These are phyloP conservation scores for Xylaria sp. DNA, from an alignment of 2,329 filamentous ascomycete genomes.

Conservation along the genomic window DNA sequence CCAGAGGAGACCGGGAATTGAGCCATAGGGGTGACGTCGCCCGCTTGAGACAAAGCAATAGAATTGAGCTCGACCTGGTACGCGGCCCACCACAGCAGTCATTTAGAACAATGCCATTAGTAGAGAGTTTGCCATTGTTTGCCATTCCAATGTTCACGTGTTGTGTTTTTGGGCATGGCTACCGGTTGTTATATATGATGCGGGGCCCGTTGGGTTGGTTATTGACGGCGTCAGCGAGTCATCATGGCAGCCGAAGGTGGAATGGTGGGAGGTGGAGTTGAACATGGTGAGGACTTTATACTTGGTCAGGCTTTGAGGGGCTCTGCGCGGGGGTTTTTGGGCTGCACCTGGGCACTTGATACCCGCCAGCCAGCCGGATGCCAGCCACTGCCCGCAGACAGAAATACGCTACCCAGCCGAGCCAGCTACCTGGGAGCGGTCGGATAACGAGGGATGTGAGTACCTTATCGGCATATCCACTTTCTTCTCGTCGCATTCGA, in stretches of 20 bases:
- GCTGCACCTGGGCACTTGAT: not conserved
- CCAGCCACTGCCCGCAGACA: conserved; percentile 8
- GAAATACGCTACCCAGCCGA: too few species aligned
- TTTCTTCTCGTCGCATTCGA: conserved; percentile 7
- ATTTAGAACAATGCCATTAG: not conserved
- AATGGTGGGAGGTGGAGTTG: not conserved
- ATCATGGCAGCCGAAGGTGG: conserved; percentile 16
- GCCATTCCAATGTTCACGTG: conserved; percentile 13
- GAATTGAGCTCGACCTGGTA: not conserved
- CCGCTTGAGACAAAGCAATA: conserved; percentile 8
- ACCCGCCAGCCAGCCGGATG: conserved; percentile 25
- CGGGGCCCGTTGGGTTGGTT: conserved; percentile 13
- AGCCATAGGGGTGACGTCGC: conserved; percentile 23
- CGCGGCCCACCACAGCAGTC: conserved; percentile 6
- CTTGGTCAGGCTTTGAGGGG: not conserved
- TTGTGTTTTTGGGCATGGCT: conserved; percentile 19
- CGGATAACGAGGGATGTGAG: not conserved
- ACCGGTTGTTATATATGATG: not conserved
- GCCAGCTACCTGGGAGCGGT: not conserved
- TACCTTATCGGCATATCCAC: conserved; percentile 19
- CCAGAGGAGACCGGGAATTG: conserved; percentile 9
- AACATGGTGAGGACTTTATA: conserved; percentile 2
- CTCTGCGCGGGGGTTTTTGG: not conserved
- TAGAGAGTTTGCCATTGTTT: not conserved
- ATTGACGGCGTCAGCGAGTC: conserved; percentile 18